phyloP scores from a whole-genome alignment of 495 filamentous ascomycete species.

The Hypoxylon lienhwacheense region DNA sequence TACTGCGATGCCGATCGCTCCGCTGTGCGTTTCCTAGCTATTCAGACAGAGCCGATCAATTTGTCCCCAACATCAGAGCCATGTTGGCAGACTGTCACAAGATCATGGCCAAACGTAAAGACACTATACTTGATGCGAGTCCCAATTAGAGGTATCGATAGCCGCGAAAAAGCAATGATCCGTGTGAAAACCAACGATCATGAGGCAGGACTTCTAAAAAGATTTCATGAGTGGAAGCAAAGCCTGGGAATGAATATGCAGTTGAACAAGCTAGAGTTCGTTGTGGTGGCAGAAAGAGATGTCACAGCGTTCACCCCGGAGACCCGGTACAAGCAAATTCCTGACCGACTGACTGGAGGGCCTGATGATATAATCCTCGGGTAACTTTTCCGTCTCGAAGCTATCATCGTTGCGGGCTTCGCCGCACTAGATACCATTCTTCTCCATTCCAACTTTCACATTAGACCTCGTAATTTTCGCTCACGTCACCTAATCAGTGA shows the following conservation, averaged over 20 bases:
- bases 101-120: slow-evolving; percentile 36
- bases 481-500: no score
- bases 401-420: neutral
- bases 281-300: slow-evolving; percentile 29
- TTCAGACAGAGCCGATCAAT: slow-evolving; percentile 31
- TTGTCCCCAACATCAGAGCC: slow-evolving; percentile 15
- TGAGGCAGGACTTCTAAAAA: slow-evolving; percentile 15
- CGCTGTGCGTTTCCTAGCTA: slow-evolving; percentile 27
- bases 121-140: slow-evolving; percentile 37
- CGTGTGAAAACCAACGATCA: slow-evolving; percentile 26
- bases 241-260: slow-evolving; percentile 1
- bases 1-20: slow-evolving; percentile 30
- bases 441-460: no score
- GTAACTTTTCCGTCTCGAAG: neutral
- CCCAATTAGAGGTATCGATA: slow-evolving; percentile 28
- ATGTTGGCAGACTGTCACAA: slow-evolving; percentile 31
- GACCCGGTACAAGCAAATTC: slow-evolving; percentile 23
- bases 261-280: slow-evolving; percentile 32
- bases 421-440: no score
- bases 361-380: slow-evolving; percentile 36
- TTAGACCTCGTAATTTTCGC: no score
- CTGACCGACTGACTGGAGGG: slow-evolving; percentile 29
- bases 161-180: slow-evolving; percentile 36
- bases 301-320: neutral
- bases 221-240: slow-evolving; percentile 35